Conservation (phyloP, 1,139 yeast species). For the Yamadazyma taylorii region DNA sequence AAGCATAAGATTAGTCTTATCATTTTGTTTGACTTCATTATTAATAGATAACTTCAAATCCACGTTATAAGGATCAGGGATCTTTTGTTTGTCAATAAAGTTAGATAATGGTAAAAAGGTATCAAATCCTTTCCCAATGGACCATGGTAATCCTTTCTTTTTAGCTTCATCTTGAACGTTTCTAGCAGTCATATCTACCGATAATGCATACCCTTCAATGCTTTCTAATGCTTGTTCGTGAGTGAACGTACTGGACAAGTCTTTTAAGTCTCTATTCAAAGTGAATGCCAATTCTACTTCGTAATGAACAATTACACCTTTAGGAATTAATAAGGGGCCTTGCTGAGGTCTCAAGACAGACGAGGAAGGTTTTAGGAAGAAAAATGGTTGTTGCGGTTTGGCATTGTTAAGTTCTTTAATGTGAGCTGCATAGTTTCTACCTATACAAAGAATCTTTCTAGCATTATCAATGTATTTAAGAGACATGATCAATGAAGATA, state of each 20-base stretch:
- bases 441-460: constrained; percentile 86
- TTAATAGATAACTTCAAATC: constrained; percentile 68
- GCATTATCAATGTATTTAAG: constrained; percentile 63
- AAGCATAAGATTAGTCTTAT: constrained; percentile 80
- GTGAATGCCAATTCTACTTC: constrained; percentile 90
- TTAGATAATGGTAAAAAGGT: constrained; percentile 85
- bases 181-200: constrained; percentile 93
- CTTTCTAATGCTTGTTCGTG: constrained; percentile 70
- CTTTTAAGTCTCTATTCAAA: constrained; percentile 61
- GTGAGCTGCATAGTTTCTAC: constrained; percentile 95
- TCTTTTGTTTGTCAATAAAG: constrained; percentile 62
- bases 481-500: constrained; percentile 38
- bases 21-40: constrained; percentile 70
- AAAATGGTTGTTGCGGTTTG: constrained; percentile 82
- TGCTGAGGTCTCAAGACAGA: constrained; percentile 57
- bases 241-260: constrained; percentile 61
- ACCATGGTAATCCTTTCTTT: constrained; percentile 93
- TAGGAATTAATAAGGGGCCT: constrained; percentile 83
- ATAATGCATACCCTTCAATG: constrained; percentile 82
- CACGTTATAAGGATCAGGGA: constrained; percentile 75
- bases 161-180: constrained; percentile 96
- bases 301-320: constrained; percentile 80
- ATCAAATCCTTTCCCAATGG: constrained; percentile 94
- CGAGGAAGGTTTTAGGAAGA: constrained; percentile 83
- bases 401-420: constrained; percentile 83